Base-by-base conservation (phyloP, 495 filamentous ascomycete genomes). In the Geopyxis carbonaria region DNA sequence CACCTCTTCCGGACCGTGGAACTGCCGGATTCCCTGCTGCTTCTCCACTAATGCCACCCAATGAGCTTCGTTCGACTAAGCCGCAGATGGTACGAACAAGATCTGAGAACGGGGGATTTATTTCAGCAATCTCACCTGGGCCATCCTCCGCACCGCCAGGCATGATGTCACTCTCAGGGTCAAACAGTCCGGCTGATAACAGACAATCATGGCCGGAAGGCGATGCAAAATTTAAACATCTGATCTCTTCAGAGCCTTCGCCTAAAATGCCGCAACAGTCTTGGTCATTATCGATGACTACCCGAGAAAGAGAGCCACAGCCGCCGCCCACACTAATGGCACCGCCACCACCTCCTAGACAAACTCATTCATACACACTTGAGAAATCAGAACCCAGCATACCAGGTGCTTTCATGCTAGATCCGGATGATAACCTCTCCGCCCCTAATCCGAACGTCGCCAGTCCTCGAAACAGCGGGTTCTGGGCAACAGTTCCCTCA, bases 81-180 rank as follows among this genome's bases (percentile, higher is more conserved):
- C 52, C 52, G 19, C 46, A 55, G 33, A 44, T 56, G 39, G 51
- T 56, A 20, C 39, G 52, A 22, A 56, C 52, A 14, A 42, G 51
- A 11, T 55, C 46, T 1, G 51, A 46, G 28, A 55, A 50, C 30
- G 51, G 51, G n/a, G 51, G 51, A 23, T 55, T 55, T 21, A 51
- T 50, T 19, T 47, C 43, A 20, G 51, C 38, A 6, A 44, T 55
- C 38, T 50, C 46, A 9, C 51, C 51, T 14, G 52, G 52, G 7
- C 52, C 52, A 30, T 56, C 52, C 10, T 56, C 52, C 11, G 52
- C 52, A 20, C 52, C 52, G 3, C 51, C 52, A 11, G 52, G 52
- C 11, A 47, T 56, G 51, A 48, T 55, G 15, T 47, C 52, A 15
- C 47, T 55, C 28, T 51, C 51, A 16, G 44, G 51, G 7, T 54